Conservation (phyloP, 345 rosid genomes). For the Sisymbrium irio region DNA sequence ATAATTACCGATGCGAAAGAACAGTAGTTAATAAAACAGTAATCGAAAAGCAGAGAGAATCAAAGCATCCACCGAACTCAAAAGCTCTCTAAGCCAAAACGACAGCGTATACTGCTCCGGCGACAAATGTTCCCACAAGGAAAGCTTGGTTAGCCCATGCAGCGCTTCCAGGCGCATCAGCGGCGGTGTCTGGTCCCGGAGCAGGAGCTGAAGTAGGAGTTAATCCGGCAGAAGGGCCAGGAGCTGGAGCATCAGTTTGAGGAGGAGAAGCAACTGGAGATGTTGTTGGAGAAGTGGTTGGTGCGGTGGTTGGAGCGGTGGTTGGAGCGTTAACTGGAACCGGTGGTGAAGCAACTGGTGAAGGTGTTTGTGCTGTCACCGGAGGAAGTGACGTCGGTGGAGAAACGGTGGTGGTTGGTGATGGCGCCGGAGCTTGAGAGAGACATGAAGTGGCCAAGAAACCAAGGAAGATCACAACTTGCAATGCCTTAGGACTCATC, state of each 20-base stretch:
- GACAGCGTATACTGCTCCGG: constrained; percentile 51
- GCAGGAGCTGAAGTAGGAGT: constrained; percentile 25
- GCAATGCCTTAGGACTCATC: constrained; percentile 48
- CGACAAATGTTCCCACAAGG: constrained; percentile 47
- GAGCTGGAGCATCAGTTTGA: constrained; percentile 31
- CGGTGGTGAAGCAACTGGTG: constrained; percentile 33
- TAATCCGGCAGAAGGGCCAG: constrained; percentile 21
- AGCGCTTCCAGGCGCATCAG: constrained; percentile 32
- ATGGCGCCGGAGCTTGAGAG: constrained; percentile 67
- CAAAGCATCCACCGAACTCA: constrained; percentile 6
- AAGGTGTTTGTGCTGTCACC: constrained; percentile 42
- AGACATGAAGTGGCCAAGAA: constrained; percentile 65
- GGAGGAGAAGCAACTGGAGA: constrained; percentile 36
- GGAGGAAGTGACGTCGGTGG: constrained; percentile 40
- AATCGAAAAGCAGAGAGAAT: constrained; percentile 11
- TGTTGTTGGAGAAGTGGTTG: constrained; percentile 22
- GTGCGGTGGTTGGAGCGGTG: constrained; percentile 21
- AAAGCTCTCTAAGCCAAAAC: constrained; percentile 49
- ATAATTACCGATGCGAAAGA: background rate
- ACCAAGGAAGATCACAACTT: constrained; percentile 54
- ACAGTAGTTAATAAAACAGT: constrained; percentile 7
- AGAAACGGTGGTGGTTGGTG: constrained; percentile 33
- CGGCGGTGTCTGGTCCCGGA: constrained; percentile 9
- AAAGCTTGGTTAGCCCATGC: constrained; percentile 40
- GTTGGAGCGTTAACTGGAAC: constrained; percentile 30